phyloP scores from a whole-genome alignment of 441 rosid genomes.

The Flueggea neowawraea region DNA sequence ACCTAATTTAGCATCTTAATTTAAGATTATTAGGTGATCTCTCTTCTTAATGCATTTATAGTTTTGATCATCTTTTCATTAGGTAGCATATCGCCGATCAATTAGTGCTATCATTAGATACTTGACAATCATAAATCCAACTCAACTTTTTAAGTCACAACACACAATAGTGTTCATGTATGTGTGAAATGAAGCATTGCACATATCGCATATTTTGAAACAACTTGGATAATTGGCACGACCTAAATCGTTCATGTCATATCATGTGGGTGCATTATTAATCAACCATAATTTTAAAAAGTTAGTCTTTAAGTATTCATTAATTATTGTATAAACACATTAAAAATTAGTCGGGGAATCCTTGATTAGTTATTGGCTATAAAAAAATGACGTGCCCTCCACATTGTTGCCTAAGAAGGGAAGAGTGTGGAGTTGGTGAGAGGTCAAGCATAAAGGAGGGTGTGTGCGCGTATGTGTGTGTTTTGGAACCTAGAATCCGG shows the following conservation, averaged over 20 bases:
- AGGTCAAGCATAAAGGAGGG: constrained; percentile 8
- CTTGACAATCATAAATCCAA: constrained; percentile 2
- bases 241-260: constrained; percentile 9
- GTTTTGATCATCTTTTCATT: constrained; percentile 4
- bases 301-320: too few relatives aligned
- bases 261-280: neutral
- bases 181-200: neutral
- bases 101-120: constrained; percentile 7
- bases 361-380: too few relatives aligned
- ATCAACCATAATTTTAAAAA: neutral
- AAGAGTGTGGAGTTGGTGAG: constrained; percentile 6
- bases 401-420: neutral
- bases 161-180: neutral
- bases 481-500: neutral
- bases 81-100: neutral
- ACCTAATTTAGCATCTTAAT: too few relatives aligned
- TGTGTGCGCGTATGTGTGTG: neutral
- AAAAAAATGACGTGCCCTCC: too few relatives aligned
- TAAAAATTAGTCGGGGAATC: too few relatives aligned
- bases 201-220: too few relatives aligned
- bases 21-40: neutral
- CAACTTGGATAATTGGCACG: neutral
- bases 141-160: neutral
- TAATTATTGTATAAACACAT: too few relatives aligned
- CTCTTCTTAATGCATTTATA: neutral